Base-by-base conservation (phyloP, 345 rosid species). In the Eutrema yunnanense region DNA sequence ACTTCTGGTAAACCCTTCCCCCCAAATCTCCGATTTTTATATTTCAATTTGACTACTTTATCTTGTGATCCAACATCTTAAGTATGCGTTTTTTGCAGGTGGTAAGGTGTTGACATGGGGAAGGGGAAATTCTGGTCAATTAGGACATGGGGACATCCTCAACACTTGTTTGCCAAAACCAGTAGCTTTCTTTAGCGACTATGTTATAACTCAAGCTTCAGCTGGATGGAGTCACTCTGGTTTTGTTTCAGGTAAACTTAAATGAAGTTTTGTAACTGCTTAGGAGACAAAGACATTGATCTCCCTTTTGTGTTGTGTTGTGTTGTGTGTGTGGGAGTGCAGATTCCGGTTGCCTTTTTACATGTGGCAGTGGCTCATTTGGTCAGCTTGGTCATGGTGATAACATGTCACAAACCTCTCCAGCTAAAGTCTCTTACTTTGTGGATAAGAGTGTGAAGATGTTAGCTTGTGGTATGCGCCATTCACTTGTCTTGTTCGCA, bases 341-440 rank as follows among this genome's bases (percentile, higher is more conserved):
- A 93, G 92, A 87, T 59, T 40, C 65, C 0, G 90, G 96, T 19
- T 74, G 71, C 30, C 82, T 88, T 51, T 88, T 89, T 37, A 91
- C 93, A 30, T 89, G 98, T 50, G 98, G 98, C 42, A 92, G 86
- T 86, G 97, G 95, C 11, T 81, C 92, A 1, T 94, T 94, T 79
- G 98, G 98, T 65, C 97, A 94, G 85, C 97, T 94, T 55, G 98
- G 98, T 71, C 96, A 86, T 78, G 96, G 96, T 16, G 95, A 91
- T 75, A 81, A 78, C 49, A 62, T 67, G 54, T 82, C 94, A 22
- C 73, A 62, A 60, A 64, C 58, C 81, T 57, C 60, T 84, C 97
- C 96, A 44, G 63, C 80, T 67, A 73, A 84, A 82, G 92, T 91
- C 69, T 74, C 83, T 8, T 89, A 68, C 79, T 91, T 94, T 79